Evolutionary conservation across 2,329 filamentous ascomycete species (phyloP), one percentile per base, ranked within the genome.

Genomic region (Westerdykella aurantiaca): DNA sequence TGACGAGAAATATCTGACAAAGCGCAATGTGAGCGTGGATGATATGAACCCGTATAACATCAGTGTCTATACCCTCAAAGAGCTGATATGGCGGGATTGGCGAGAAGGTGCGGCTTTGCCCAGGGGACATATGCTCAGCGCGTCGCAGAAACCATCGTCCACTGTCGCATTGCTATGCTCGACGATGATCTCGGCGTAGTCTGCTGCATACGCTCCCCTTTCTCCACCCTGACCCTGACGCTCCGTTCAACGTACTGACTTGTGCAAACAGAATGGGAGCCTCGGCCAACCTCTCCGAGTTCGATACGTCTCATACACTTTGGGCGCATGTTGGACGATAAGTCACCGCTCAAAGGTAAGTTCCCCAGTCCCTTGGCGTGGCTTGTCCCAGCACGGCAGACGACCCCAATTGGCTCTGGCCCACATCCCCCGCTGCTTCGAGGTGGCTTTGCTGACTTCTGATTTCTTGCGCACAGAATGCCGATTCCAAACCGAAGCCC

Each of bases 51-150:
- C 89, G 1, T 90, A 88, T 63, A 86, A 84, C 62, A 88, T 97
- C 69, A 95, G 87, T 54, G 85, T 95, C 40, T 95, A 96, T 65
- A 95, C 88, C 3, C 72, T 97, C 52, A 96, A 96, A 69, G 89
- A 96, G 71, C 73, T 96, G 61, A 95, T 97, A 63, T 79, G 93
- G 72, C 79, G 88, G 57, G 90, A 96, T 66, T 97, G 91, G 91
- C 78, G 88, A 55, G 83, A 83, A 57, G 88, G 77, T 79, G 71
- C 44, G 63, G 53, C 42, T 14, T 31, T 42, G 9, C 11, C 11
- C 25, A 9, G 9, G 25, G 25, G 25, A 21, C 17, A 12, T 29
- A 29, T 29, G 25, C 25, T 29, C 25, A 29, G 11, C 25, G 25
- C 7, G 3, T 6, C 18, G 18, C 18, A 21, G 6, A 21, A 21